Evolutionary conservation across 2,329 filamentous ascomycete genomes (phyloP), one percentile per base, ranked within the genome.

Genomic region (Elsinoe perseae): DNA sequence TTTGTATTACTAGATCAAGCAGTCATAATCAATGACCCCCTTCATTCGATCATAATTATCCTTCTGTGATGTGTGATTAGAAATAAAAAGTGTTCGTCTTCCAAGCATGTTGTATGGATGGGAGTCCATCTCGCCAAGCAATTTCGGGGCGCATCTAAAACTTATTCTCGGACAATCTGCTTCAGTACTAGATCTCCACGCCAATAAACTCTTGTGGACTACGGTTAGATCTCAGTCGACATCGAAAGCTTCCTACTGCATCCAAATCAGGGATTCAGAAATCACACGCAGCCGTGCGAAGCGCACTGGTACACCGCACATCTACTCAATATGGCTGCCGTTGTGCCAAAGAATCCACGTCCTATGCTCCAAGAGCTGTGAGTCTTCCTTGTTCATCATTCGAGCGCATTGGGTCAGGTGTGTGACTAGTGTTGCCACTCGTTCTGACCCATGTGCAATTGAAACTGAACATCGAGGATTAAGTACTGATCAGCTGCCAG

Each of bases 261-360:
- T 30, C 28, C 6, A 30, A 30, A 30, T 30, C 28, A 30, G 28
- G 6, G 28, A 30, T 30, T 30, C 28, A 10, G 28, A 5, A 30
- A 30, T 30, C 28, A 30, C 5, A 36, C 32, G 5, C 10, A 5
- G 32, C 32, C 32, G n/a, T 3, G n/a, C 3, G 3, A 12, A 12
- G 32, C 32, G 32, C 32, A 12, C 32, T 36, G 10, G 32, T 14
- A 3, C 32, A 14, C 32, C 3, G 12, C 10, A 14, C 32, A 4
- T 14, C 32, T 14, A 9, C 4, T 9, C 52, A 28, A 1, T 16
- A 52, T 36, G 48, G 16, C 30, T 10, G 5, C 16, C 10, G 95
- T 95, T 77, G 85, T 95, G 72, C 93, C 93, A 61, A 80, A 97
- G 68, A 98, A 98, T 80, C 93, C 93, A 69, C 89, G 92, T 72